Percentiles rank a stretch among this genome's conserved stretches.
Conservation (phyloP, 129 eudicot genomes). For the Flaveria trinervia region DNA sequence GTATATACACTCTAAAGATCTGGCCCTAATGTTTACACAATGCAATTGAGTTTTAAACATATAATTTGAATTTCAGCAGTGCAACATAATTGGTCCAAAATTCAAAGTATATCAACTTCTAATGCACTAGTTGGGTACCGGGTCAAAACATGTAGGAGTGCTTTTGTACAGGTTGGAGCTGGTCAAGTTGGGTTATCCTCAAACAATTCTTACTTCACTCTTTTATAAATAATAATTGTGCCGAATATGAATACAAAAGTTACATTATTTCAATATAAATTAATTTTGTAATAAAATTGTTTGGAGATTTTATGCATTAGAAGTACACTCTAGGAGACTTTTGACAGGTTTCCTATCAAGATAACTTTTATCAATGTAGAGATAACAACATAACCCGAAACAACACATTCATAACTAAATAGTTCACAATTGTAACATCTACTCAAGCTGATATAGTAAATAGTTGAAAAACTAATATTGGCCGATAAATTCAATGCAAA, state of each 20-base stretch:
- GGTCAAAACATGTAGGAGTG: not conserved
- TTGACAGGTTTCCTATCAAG: not conserved
- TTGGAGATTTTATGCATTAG: not conserved
- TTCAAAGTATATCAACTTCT: not conserved
- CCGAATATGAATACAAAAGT: not conserved
- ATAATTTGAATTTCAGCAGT: not conserved
- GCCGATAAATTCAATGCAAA: not conserved
- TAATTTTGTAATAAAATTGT: not conserved
- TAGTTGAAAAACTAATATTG: not conserved
- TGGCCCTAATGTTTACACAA: not conserved
- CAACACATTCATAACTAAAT: slow-evolving; percentile 10
- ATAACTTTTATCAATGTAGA: not conserved
- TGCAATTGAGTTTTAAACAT: slow-evolving; percentile 1
- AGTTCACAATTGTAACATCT: not conserved
- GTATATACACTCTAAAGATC: not conserved
- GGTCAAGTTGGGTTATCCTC: not conserved
- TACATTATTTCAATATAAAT: not conserved
- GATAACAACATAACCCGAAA: not conserved
- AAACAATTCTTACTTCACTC: not conserved
- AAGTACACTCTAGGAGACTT: not conserved
- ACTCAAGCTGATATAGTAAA: not conserved
- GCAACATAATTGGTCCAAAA: not conserved
- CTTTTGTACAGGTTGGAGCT: not conserved
- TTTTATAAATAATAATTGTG: not conserved
- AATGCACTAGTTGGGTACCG: not conserved